Conservation (phyloP, 1,139 yeast genomes). For the Kodamaea alishanica region DNA sequence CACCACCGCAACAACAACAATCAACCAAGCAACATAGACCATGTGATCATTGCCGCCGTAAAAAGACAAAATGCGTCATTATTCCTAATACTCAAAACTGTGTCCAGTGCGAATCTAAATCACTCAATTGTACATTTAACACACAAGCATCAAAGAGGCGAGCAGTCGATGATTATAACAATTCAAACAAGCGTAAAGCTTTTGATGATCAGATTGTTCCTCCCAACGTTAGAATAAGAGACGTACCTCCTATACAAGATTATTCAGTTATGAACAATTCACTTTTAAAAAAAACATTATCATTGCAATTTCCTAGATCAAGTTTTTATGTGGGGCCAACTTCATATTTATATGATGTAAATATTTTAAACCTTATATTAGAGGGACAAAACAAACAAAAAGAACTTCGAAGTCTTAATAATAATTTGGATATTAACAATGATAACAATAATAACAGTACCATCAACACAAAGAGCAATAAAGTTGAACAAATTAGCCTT, state of each 20-base stretch:
- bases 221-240: conserved; percentile 54
- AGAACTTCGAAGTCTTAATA: background rate
- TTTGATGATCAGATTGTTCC: conserved; percentile 24
- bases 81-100: conserved; percentile 58
- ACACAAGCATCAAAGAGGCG: conserved; percentile 33
- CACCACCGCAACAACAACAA: conserved; percentile 7
- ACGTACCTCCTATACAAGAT: conserved; percentile 53
- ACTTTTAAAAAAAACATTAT: conserved; percentile 39
- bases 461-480: conserved; percentile 23
- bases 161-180: conserved; percentile 20
- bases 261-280: conserved; percentile 51
- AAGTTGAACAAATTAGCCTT: conserved; percentile 59
- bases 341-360: conserved; percentile 58
- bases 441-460: conserved; percentile 2
- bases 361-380: conserved; percentile 52
- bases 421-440: conserved; percentile 4
- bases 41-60: conserved; percentile 67
- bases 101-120: conserved; percentile 65
- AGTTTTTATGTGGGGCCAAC: conserved; percentile 76
- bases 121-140: conserved; percentile 58
- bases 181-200: conserved; percentile 13
- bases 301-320: conserved; percentile 68
- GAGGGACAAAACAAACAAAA: conserved; percentile 32
- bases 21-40: conserved; percentile 40
- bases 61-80: conserved; percentile 62